A percentile compares a stretch with the other conserved stretches of the same genome.
These are phyloP conservation scores for Gaeumannomyces tritici DNA, from an alignment of 2,329 filamentous ascomycete species.

Conservation along the genomic window DNA sequence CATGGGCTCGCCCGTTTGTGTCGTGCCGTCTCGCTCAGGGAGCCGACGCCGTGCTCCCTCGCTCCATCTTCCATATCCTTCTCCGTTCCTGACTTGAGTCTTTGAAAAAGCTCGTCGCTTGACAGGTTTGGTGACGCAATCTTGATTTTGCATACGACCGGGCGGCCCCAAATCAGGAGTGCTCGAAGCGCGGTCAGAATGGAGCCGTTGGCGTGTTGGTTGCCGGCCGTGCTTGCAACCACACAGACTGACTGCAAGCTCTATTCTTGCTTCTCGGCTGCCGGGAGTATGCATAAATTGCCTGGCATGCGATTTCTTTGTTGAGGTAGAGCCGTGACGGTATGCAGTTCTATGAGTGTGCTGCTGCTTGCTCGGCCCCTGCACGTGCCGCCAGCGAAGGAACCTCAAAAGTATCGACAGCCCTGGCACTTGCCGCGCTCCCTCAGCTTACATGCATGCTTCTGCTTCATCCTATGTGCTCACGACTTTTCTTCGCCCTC, in stretches of 20 bases:
- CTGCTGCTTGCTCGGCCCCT: background rate
- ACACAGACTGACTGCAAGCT: background rate
- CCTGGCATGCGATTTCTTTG: background rate
- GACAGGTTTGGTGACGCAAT: background rate
- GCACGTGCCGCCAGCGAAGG: background rate
- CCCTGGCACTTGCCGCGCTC: background rate
- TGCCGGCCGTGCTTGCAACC: background rate
- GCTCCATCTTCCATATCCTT: background rate
- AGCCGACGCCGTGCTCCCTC: background rate
- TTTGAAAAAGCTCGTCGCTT: background rate
- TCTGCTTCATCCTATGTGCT: too few species aligned
- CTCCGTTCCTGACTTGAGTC: background rate
- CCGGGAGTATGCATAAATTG: too few species aligned
- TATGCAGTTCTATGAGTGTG: background rate
- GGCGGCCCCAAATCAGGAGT: background rate
- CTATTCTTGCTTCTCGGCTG: background rate
- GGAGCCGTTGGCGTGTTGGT: background rate
- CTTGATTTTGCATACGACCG: background rate
- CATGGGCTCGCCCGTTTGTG: background rate
- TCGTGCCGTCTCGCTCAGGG: background rate
- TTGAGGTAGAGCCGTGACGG: background rate
- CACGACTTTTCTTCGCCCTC: too few species aligned
- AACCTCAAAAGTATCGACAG: background rate
- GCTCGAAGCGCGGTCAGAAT: background rate
- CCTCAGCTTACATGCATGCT: background rate